Evolutionary conservation across 2,329 filamentous ascomycete species (phyloP), one percentile per base, ranked within the genome.

Genomic region (Diaporthe vexans): DNA sequence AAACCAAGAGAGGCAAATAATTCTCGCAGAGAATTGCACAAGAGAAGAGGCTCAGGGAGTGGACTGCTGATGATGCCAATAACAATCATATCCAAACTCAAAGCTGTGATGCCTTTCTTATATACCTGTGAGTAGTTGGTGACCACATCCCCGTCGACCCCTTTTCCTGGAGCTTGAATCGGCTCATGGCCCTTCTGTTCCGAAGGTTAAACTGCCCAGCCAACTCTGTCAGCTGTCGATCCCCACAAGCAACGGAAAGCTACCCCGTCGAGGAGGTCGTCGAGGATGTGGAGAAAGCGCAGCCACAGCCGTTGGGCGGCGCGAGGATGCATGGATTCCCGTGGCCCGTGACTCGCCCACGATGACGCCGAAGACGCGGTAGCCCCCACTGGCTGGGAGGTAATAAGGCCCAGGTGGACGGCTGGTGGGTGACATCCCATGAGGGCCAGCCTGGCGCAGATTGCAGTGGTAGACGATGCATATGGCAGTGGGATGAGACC

Each of bases 201-300:
- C 71, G 71, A 73, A 58, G 71, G 71, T 37, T 73, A 68, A 73
- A 51, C 51, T 68, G 29, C 37, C 46, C 63, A 54, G 13, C 63
- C 46, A 54, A 29, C n/a, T 40, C 51, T 68, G 71, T 46, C 59
- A 68, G 40, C 15, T 54, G 43, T 72, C 43, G 70, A 72, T 51
- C 70, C 57, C 63, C 63, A 54, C 63, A 54, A 17, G 6, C 48
- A 37, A 40, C 29, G 46, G 70, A 72, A 72, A 37, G 29, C 43
- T 56, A 63, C 46, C 46, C 48, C 46, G 35, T 63, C 21, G 57
- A 54, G 46, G 43, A 37, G 70, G 57, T 40, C n/a, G 33, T 68
- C n/a, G 48, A 54, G 48, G 48, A 68, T 52, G 70, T 52, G 58
- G 56, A 65, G 70, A 37, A 59, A 29, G 21, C 33, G 70, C 24